Base-by-base conservation (phyloP, 108 stramenopile species). In the Stephanodiscus minutulus region DNA sequence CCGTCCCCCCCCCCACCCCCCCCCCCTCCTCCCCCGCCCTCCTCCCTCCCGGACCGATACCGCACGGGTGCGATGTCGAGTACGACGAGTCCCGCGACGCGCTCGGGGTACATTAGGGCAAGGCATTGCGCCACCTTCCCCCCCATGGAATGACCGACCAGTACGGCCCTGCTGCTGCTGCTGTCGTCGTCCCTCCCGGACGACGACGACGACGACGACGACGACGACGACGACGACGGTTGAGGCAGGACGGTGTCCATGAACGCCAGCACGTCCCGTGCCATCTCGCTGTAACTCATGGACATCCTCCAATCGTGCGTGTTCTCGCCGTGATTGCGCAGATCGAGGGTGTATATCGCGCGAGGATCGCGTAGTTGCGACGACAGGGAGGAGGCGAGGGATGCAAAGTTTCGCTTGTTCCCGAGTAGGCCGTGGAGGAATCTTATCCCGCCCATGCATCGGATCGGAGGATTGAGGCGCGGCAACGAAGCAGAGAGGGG, bases 371-470 rank as follows among this genome's bases (percentile, higher is more conserved):
- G 74, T 8, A 96, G 61, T 67, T 88, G 91, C n/a, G 73, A 64
- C 7, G 81, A 72, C 59, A 95, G 76, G 28, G 88, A 76, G 28
- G 68, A 68, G 3, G 84, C 96, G 64, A 96, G 81, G 1, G 93
- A 82, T 18, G 92, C 90, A 83, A 98, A 97, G 71, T 98, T 98
- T 20, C 95, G 91, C 62, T 91, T 90, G 62, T 86, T 86, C 24
- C 98, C 98, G 44, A 98, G 76, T 28, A 98, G 79, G 7, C 98
- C 98, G 66, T 98, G 98, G 48, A 98, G 89, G 24, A 98, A 71
- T 7, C 96, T 52, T 9, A n/a, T n/a, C n/a, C n/a, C n/a, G n/a
- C n/a, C 94, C 15, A 39, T 8, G 6, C n/a, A 35, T 5, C 22
- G 35, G 28, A 24, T 7, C n/a, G 41, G 20, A 9, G 22, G 13